Evolutionary conservation across 1,139 yeast species (phyloP).

Genomic region (Yamadazyma kanchanaburiensis): DNA sequence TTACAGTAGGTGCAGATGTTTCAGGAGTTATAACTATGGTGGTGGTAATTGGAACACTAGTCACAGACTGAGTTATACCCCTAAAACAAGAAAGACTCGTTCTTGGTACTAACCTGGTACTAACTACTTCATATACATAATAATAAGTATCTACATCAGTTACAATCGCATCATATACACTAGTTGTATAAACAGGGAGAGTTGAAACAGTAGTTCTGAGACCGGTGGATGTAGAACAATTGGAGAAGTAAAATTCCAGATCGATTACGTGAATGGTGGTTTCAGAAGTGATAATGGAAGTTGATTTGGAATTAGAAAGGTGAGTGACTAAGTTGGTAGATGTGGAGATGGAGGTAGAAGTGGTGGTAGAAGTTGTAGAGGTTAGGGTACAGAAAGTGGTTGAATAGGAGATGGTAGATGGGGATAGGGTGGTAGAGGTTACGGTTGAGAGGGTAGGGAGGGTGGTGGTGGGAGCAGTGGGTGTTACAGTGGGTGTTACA

Average conservation of each 20-base stretch:
- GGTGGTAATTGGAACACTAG: slow-evolving; percentile 1
- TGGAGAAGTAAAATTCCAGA: slow-evolving; percentile 4
- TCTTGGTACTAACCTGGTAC: neutral
- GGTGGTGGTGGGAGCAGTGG: slow-evolving; percentile 7
- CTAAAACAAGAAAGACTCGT: slow-evolving; percentile 1
- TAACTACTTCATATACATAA: slow-evolving; percentile 4
- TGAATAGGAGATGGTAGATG: neutral
- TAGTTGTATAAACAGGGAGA: slow-evolving; percentile 5
- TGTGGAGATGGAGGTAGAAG: slow-evolving; percentile 9
- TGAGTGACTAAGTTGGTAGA: slow-evolving; percentile 5
- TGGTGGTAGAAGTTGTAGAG: slow-evolving; percentile 11
- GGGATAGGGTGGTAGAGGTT: neutral
- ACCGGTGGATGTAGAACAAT: slow-evolving; percentile 3
- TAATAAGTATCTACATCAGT: slow-evolving; percentile 5
- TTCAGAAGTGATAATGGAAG: slow-evolving; percentile 1
- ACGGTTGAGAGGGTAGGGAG: slow-evolving; percentile 1
- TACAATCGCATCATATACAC: slow-evolving; percentile 4
- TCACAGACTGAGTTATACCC: neutral
- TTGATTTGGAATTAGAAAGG: slow-evolving; percentile 4
- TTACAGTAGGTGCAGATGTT: neutral
- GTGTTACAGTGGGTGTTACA: slow-evolving; percentile 2
- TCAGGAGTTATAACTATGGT: slow-evolving; percentile 1
- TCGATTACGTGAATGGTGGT: slow-evolving; percentile 3
- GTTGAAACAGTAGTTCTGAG: slow-evolving; percentile 1
- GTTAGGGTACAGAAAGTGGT: slow-evolving; percentile 1